Percentiles rank a stretch among this genome's conserved stretches.
These are phyloP conservation scores for Nepenthes mirabilis DNA, from an alignment of 148 eudicot species.

Conservation along the genomic window DNA sequence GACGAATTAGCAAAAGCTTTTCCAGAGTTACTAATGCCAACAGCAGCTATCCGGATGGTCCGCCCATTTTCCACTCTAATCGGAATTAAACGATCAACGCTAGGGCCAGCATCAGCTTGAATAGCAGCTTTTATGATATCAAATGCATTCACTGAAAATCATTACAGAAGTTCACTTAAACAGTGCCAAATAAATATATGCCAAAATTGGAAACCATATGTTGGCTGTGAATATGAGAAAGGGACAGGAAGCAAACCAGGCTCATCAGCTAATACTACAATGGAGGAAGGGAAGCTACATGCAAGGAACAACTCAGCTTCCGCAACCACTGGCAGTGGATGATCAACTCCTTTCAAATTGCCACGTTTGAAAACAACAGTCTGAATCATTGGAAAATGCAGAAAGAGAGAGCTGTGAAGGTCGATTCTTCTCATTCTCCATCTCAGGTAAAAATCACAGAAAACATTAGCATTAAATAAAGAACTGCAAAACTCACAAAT, in stretches of 20 bases:
- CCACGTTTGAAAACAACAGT: constrained; percentile 73
- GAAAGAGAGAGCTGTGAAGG: not conserved
- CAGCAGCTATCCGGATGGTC: constrained; percentile 66
- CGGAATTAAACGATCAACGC: constrained; percentile 39
- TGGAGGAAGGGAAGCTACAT: constrained; percentile 56
- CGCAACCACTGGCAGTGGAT: constrained; percentile 56
- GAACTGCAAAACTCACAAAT: constrained; percentile 32
- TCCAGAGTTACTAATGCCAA: constrained; percentile 53
- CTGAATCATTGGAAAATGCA: constrained; percentile 15
- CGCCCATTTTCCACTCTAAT: constrained; percentile 77
- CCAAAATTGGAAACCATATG: not conserved
- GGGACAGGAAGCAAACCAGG: constrained; percentile 28
- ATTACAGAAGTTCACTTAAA: constrained; percentile 8
- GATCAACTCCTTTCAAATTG: constrained; percentile 68
- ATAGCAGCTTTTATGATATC: constrained; percentile 39
- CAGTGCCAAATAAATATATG: constrained; percentile 1
- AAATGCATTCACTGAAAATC: constrained; percentile 40
- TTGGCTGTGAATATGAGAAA: not conserved
- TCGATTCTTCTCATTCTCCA: not conserved
- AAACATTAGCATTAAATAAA: not conserved
- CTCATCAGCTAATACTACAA: constrained; percentile 69
- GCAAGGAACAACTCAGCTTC: constrained; percentile 44
- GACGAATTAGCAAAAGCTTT: constrained; percentile 86
- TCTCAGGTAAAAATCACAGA: not conserved
- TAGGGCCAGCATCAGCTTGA: constrained; percentile 54